phyloP scores from a whole-genome alignment of 805 yeast species.

The Lachancea sp. region DNA sequence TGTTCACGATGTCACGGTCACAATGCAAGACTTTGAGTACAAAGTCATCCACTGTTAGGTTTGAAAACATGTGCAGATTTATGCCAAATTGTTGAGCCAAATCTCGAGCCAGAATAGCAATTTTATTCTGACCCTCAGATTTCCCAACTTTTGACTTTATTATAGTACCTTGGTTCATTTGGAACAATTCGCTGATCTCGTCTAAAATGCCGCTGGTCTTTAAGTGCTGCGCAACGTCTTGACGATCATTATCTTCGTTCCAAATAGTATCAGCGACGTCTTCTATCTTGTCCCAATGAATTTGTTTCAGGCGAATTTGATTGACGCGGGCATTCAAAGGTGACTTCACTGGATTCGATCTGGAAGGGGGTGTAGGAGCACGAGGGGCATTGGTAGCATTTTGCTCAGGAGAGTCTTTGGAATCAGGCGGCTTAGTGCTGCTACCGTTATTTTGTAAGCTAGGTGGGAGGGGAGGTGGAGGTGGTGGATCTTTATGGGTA shows the following conservation, averaged over 20 bases:
- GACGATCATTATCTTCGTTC: constrained; percentile 41
- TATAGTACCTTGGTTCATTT: constrained; percentile 37
- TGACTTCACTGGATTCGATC: not conserved
- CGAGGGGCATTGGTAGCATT: not conserved
- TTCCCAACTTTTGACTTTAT: constrained; percentile 20
- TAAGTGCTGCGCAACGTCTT: constrained; percentile 44
- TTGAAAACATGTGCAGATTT: constrained; percentile 59
- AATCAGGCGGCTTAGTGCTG: not conserved
- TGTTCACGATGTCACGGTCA: constrained; percentile 47
- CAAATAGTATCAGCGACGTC: constrained; percentile 56
- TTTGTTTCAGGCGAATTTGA: constrained; percentile 48
- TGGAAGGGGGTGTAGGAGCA: not conserved
- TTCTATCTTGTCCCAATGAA: constrained; percentile 77
- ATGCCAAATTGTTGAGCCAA: constrained; percentile 75
- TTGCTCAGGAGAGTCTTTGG: not conserved
- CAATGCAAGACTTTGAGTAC: constrained; percentile 52
- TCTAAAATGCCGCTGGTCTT: constrained; percentile 55
- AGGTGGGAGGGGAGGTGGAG: not conserved
- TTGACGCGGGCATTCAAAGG: not conserved
- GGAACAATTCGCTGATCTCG: constrained; percentile 55
- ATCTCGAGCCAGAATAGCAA: constrained; percentile 50
- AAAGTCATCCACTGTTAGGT: constrained; percentile 47
- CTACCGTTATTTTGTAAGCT: not conserved
- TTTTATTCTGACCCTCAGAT: constrained; percentile 28
- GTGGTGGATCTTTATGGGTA: constrained; percentile 1